Conservation (phyloP, 345 rosid species). For the Nasturtium officinale region DNA sequence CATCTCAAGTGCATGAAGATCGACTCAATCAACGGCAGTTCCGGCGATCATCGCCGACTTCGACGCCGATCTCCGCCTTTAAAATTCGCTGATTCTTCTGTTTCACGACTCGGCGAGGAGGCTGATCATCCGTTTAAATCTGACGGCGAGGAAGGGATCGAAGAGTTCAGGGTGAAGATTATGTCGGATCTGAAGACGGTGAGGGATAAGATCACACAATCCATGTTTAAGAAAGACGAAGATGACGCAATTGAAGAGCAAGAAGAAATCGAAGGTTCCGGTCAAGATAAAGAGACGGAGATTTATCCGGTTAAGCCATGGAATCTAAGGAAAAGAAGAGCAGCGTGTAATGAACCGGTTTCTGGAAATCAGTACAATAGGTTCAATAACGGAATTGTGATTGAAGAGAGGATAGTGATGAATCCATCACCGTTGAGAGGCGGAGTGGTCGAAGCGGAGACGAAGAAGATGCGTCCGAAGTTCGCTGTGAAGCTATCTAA, state of each 20-base stretch:
- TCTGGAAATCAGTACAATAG: not conserved
- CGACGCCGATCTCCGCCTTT: conserved; percentile 51
- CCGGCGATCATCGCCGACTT: conserved; percentile 44
- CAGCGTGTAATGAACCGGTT: conserved; percentile 62
- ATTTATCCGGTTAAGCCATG: conserved; percentile 57
- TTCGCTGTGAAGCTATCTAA: conserved; percentile 53
- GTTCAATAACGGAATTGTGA: conserved; percentile 34
- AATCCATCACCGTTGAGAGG: conserved; percentile 43
- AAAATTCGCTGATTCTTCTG: conserved; percentile 28
- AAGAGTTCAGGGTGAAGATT: conserved; percentile 64
- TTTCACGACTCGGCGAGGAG: conserved; percentile 22
- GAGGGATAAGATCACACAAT: conserved; percentile 53
- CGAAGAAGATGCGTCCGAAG: conserved; percentile 48
- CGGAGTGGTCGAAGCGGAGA: conserved; percentile 36
- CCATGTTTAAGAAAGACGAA: conserved; percentile 46
- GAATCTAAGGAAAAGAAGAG: conserved; percentile 82
- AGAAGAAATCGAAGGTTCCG: conserved; percentile 34
- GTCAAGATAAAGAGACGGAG: conserved; percentile 41
- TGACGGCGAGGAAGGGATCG: conserved; percentile 68
- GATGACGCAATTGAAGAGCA: conserved; percentile 41
- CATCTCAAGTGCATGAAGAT: conserved; percentile 62
- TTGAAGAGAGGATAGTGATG: conserved; percentile 43
- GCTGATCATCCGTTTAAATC: conserved; percentile 18
- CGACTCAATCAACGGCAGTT: conserved; percentile 30
- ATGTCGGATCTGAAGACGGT: conserved; percentile 58